Percentiles rank a stretch among this genome's conserved stretches.
phyloP scores from a whole-genome alignment of 768 basidiomycete genomes.

The Rhodosporidiobolus sp. region DNA sequence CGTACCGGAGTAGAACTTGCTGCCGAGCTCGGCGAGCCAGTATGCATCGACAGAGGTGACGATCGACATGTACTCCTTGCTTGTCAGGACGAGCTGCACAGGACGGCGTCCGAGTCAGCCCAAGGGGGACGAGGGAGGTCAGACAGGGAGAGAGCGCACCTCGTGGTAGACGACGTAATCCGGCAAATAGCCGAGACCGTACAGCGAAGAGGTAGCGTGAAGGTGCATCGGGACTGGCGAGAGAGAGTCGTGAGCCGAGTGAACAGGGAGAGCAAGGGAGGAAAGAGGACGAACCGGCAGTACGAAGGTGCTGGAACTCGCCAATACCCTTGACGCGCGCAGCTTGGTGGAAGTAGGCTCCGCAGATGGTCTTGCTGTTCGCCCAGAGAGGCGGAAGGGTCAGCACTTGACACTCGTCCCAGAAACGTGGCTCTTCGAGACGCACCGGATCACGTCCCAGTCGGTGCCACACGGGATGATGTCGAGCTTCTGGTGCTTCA shows the following conservation, averaged over 20 bases:
- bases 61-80: conserved; percentile 83
- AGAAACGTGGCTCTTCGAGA: too few species aligned
- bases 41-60: conserved; percentile 97
- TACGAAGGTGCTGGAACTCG: conserved; percentile 95
- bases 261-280: background rate
- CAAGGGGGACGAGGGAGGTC: background rate
- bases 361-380: conserved; percentile 85
- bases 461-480: conserved; percentile 87
- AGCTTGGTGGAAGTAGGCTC: conserved; percentile 98
- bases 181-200: conserved; percentile 80
- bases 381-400: too few species aligned
- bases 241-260: background rate
- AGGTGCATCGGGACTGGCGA: conserved; percentile 75
- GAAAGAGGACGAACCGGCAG: conserved; percentile 54
- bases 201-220: conserved; percentile 93
- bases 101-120: conserved; percentile 43
- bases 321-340: conserved; percentile 98
- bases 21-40: conserved; percentile 73
- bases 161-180: conserved; percentile 95
- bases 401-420: background rate
- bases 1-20: conserved; percentile 38
- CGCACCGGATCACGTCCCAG: conserved; percentile 77
- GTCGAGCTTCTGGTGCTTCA: conserved; percentile 98
- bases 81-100: conserved; percentile 42
- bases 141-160: conserved; percentile 25